phyloP scores from a whole-genome alignment of 352 stramenopile species.

The Phytophthora idaei region DNA sequence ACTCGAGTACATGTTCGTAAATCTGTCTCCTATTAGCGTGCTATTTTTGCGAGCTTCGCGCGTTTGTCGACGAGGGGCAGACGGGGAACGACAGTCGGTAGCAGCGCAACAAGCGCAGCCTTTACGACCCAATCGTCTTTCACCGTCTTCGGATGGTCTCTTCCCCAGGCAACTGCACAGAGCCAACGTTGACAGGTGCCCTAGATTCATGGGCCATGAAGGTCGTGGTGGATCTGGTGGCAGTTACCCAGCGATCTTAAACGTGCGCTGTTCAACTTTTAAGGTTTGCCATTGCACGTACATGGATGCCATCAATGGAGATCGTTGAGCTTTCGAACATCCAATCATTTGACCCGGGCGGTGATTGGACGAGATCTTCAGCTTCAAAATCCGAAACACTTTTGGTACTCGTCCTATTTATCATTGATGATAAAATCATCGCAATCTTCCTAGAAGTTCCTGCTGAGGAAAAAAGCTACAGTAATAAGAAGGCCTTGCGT shows the following conservation, averaged over 20 bases:
- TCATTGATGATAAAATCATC: neutral
- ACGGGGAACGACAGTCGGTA: neutral
- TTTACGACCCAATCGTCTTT: conserved; percentile 9
- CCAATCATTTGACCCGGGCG: neutral
- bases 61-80: neutral
- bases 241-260: neutral
- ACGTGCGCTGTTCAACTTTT: conserved; percentile 9
- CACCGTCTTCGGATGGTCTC: neutral
- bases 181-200: too few species aligned
- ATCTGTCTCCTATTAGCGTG: neutral
- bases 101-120: conserved; percentile 4
- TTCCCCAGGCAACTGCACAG: neutral
- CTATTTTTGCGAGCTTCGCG: neutral
- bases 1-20: neutral
- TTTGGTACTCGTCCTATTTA: neutral
- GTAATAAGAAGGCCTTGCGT: too few species aligned
- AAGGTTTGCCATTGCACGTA: neutral
- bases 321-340: conserved; percentile 7
- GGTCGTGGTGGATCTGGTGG: neutral
- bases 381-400: neutral
- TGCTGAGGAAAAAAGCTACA: too few species aligned
- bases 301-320: neutral
- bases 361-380: conserved; percentile 14
- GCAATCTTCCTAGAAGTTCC: too few species aligned
- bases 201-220: too few species aligned